Conservation (phyloP, 202 grass and related monocot genomes). For the Tripidium arundinaceum region DNA sequence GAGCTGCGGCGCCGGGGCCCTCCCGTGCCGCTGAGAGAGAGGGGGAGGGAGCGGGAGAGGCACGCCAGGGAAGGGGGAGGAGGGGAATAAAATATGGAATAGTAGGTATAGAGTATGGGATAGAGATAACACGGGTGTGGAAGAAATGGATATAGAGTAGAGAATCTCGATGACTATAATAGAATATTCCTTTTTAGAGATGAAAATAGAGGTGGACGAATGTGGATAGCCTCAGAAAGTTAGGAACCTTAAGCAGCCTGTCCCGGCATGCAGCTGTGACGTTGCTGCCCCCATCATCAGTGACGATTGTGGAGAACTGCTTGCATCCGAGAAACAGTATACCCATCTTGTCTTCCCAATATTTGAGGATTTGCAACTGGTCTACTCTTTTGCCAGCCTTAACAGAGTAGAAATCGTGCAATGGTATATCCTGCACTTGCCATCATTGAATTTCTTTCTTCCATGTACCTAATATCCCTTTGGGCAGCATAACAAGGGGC, state of each 20-base stretch:
- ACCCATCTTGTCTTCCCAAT: slow-evolving; percentile 79
- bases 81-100: too few relatives aligned
- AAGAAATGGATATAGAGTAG: too few relatives aligned
- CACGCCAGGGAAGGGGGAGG: too few relatives aligned
- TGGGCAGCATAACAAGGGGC: slow-evolving; percentile 88
- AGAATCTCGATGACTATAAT: too few relatives aligned
- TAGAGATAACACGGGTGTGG: too few relatives aligned
- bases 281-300: slow-evolving; percentile 40
- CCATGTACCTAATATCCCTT: slow-evolving; percentile 88
- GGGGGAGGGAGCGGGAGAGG: too few relatives aligned
- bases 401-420: slow-evolving; percentile 87
- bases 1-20: too few relatives aligned
- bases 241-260: slow-evolving; percentile 71
- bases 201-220: too few relatives aligned
- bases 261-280: slow-evolving; percentile 70
- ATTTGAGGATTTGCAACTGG: slow-evolving; percentile 72
- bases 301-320: slow-evolving; percentile 82
- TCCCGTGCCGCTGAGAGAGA: too few relatives aligned
- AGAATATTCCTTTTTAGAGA: too few relatives aligned
- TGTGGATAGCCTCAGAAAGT: slow-evolving; percentile 32
- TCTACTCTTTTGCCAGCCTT: slow-evolving; percentile 93
- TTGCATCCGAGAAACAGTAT: slow-evolving; percentile 96
- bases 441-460: slow-evolving; percentile 77
- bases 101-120: too few relatives aligned
- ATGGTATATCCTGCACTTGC: slow-evolving; percentile 88